These are phyloP conservation scores for Paraconiothyrium sp. DNA, from an alignment of 2,329 filamentous ascomycete genomes.

Conservation along the genomic window DNA sequence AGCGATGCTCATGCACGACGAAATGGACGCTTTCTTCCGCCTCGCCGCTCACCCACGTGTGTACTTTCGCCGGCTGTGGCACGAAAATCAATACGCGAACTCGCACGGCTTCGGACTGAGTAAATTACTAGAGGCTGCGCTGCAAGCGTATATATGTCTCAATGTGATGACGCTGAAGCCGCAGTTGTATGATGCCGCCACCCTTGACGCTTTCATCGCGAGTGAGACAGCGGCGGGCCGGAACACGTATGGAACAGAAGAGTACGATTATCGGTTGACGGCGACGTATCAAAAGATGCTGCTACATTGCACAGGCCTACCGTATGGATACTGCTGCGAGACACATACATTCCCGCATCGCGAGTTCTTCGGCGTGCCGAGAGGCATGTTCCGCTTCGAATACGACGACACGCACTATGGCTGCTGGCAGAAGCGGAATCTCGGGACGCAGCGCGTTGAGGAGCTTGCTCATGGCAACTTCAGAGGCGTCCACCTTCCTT, in stretches of 20 bases:
- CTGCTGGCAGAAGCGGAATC: neutral
- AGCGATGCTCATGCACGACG: slow-evolving; percentile 5
- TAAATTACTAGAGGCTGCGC: neutral
- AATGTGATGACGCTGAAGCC: neutral
- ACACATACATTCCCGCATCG: slow-evolving; percentile 10
- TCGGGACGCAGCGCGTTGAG: neutral
- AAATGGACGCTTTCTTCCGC: slow-evolving; percentile 4
- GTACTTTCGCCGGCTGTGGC: neutral
- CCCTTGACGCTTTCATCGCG: neutral
- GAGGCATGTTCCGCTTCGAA: slow-evolving; percentile 1
- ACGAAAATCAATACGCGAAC: slow-evolving; percentile 5
- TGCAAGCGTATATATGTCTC: slow-evolving; percentile 3
- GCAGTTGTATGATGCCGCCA: neutral
- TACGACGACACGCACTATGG: slow-evolving; percentile 5
- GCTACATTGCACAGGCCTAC: slow-evolving; percentile 4
- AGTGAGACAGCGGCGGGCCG: neutral
- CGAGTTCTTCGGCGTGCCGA: slow-evolving; percentile 7
- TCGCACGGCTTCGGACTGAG: slow-evolving; percentile 1
- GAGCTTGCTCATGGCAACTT: neutral
- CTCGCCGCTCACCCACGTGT: slow-evolving; percentile 1
- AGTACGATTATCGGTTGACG: slow-evolving; percentile 5
- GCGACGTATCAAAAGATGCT: slow-evolving; percentile 6
- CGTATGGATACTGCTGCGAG: slow-evolving; percentile 4
- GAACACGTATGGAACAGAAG: neutral
- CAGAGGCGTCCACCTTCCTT: neutral